Evolutionary conservation across 139 green algal species (phyloP), one percentile per base, ranked within the genome.

Genomic region (Asterochloris erici): DNA sequence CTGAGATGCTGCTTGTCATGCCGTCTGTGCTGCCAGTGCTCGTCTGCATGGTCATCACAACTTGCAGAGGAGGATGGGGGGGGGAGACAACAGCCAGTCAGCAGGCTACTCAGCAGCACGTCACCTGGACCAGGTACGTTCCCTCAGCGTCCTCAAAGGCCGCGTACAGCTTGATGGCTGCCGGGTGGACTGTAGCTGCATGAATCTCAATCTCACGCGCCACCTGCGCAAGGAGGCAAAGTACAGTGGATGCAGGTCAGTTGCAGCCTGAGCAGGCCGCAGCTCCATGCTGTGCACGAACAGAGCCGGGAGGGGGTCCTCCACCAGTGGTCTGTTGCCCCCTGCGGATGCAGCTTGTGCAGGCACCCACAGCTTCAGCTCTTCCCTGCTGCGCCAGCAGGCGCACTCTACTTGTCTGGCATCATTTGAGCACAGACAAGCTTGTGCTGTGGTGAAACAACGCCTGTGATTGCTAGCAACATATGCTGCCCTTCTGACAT

Each of bases 121-220:
- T 54, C 38, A 54, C 38, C 80, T 87, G 83, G 14, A 89, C 83
- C 9, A 91, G 64, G 73, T 91, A 91, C 63, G 89, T 88, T 17
- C 79, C 85, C 12, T 83, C 80, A 4, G 38, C 47, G 75, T 91
- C 85, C 74, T 91, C 85, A 84, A 91, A 91, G 54, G 81, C 78
- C 1, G 83, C 87, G 28, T 81, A 81, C 27, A 91, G 82, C 62
- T 75, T 70, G 19, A 91, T 83, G 26, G 79, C 74, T 19, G 82
- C 84, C 17, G 81, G 77, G 68, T 86, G 82, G 82, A 70, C 73
- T 12, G 81, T n/a, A 0, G 24, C 70, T 27, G 61, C 82, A 38
- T 86, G 84, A 16, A 90, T 81, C 38, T 81, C 63, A 29, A 90
- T 86, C 78, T 90, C 87, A 10, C 87, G 66, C 10, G 63, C 73